phyloP scores from a whole-genome alignment of 164 flowering plant genomes.

The Vitis rupestris region DNA sequence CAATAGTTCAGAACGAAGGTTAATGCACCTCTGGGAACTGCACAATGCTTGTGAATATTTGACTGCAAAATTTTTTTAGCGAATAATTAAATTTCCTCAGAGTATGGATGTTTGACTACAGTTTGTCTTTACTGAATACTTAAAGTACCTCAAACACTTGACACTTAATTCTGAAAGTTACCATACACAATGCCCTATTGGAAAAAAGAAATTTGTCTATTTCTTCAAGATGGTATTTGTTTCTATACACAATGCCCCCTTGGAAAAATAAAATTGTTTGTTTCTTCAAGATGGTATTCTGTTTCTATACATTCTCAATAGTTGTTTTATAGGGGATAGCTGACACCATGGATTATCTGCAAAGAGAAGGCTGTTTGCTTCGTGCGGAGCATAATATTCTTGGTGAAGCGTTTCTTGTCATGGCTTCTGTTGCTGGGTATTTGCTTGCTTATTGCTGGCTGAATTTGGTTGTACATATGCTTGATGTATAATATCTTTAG shows the following conservation, averaged over 20 bases:
- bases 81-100: too few relatives aligned
- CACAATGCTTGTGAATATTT: background rate
- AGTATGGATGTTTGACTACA: too few relatives aligned
- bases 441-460: constrained; percentile 5
- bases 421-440: constrained; percentile 99
- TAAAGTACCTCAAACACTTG: too few relatives aligned
- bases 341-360: constrained; percentile 80
- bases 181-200: too few relatives aligned
- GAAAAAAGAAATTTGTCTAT: too few relatives aligned
- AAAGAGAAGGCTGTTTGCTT: constrained; percentile 77
- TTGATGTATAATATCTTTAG: background rate
- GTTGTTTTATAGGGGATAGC: constrained; percentile 70
- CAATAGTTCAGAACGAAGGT: background rate
- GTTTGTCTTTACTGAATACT: too few relatives aligned
- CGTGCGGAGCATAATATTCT: constrained; percentile 93
- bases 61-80: background rate
- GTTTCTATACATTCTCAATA: background rate
- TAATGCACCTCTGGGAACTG: background rate
- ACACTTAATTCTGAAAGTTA: too few relatives aligned
- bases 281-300: background rate
- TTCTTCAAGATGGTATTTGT: background rate
- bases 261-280: background rate
- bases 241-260: background rate
- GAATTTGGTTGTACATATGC: background rate
- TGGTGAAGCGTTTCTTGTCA: constrained; percentile 94